These are phyloP conservation scores for Aspergillus heteromorphus DNA, from an alignment of 495 filamentous ascomycete genomes.

Conservation along the genomic window DNA sequence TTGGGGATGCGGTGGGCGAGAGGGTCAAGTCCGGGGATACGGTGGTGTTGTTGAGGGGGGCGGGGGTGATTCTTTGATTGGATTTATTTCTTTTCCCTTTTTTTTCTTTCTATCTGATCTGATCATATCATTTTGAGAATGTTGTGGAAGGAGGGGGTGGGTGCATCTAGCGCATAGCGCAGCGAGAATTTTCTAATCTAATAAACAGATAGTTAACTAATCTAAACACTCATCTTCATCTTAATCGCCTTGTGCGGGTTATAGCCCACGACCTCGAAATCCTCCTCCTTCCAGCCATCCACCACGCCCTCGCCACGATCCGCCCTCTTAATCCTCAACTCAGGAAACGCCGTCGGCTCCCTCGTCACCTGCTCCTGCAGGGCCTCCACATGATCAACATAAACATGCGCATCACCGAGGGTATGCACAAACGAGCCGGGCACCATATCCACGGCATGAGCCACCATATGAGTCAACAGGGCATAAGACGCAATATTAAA, in stretches of 20 bases:
- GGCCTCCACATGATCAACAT: constrained; percentile 87
- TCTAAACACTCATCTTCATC: constrained; percentile 96
- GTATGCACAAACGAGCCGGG: constrained; percentile 83
- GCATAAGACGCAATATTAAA: constrained; percentile 98
- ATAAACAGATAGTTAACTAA: constrained; percentile 14
- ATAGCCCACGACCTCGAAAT: constrained; percentile 85
- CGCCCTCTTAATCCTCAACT: constrained; percentile 61
- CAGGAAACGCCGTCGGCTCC: constrained; percentile 78
- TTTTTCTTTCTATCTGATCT: constrained; percentile 10
- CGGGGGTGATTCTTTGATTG: constrained; percentile 50
- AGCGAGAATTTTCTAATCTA: no score
- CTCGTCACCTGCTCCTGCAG: constrained; percentile 72
- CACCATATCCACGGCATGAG: constrained; percentile 74
- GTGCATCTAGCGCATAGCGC: no score
- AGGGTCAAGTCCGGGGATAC: constrained; percentile 74
- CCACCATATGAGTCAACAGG: constrained; percentile 88
- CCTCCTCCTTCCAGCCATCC: constrained; percentile 83
- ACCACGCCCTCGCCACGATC: constrained; percentile 52
- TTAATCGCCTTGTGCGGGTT: constrained; percentile 82
- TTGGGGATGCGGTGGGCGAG: constrained; percentile 69
- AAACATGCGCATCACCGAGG: constrained; percentile 96
- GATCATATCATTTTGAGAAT: constrained; percentile 1
- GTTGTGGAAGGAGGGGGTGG: neutral
- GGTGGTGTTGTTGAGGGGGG: constrained; percentile 79
- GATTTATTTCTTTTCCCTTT: constrained; percentile 2